These are phyloP conservation scores for Neonectria coccinea DNA, from an alignment of 2,329 filamentous ascomycete genomes.

Conservation along the genomic window DNA sequence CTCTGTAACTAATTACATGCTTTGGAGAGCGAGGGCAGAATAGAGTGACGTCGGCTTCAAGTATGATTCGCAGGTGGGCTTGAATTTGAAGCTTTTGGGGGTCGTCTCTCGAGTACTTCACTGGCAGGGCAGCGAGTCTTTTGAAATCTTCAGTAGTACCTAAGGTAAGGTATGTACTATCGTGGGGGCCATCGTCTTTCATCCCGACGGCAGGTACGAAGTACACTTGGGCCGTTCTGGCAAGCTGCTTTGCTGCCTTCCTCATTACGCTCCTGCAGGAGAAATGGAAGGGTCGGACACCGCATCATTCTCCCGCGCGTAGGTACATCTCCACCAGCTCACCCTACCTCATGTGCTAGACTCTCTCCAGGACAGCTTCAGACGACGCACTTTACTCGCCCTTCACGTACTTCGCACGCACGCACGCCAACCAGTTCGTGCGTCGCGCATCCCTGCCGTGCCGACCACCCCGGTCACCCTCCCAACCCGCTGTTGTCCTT, in stretches of 20 bases:
- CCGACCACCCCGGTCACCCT: constrained; percentile 41
- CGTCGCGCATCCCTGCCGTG: constrained; percentile 45
- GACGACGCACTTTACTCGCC: constrained; percentile 20
- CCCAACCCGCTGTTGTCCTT: constrained; percentile 38
- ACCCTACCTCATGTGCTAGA: constrained; percentile 29
- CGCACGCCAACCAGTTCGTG: constrained; percentile 44
- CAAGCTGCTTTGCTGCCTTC: constrained; percentile 15
- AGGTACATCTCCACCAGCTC: constrained; percentile 33
- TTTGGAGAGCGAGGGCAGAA: background rate
- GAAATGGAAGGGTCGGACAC: constrained; percentile 26
- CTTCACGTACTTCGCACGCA: constrained; percentile 32
- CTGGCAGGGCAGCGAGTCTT: background rate
- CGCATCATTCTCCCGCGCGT: constrained; percentile 13
- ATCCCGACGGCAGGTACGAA: background rate
- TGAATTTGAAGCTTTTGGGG: background rate
- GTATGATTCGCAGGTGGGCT: background rate
- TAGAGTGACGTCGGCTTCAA: background rate
- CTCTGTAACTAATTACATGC: background rate
- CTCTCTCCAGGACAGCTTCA: constrained; percentile 28
- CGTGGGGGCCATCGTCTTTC: constrained; percentile 14
- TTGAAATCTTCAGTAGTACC: background rate
- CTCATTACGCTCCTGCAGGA: constrained; percentile 25
- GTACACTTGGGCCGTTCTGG: constrained; percentile 1
- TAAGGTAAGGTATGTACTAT: background rate
- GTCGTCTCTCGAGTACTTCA: background rate